Conservation (phyloP, 306 rosid species). For the Crotalaria pallida region DNA sequence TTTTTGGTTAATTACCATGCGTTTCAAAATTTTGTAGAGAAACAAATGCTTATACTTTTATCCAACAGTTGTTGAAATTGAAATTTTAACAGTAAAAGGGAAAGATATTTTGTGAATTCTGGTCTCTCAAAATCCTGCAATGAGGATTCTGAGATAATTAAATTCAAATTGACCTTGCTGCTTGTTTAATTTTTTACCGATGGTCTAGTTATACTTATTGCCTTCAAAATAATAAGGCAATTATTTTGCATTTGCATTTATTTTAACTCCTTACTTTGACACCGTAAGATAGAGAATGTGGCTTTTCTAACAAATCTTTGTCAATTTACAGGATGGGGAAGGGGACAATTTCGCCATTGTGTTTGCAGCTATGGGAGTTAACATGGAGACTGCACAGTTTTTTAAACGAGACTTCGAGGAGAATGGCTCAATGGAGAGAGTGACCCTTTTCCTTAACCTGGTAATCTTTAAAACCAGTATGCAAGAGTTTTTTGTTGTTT, state of each 20-base stretch:
- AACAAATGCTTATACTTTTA: too few relatives aligned
- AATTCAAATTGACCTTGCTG: background rate
- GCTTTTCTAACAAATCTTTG: background rate
- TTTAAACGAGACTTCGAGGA: conserved; percentile 99
- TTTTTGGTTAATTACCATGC: background rate
- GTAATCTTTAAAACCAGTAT: conserved; percentile 35
- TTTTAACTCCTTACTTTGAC: background rate
- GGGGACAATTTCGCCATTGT: conserved; percentile 99
- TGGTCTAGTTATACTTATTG: background rate
- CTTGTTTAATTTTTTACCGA: background rate
- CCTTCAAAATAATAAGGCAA: background rate
- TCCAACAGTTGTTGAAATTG: background rate
- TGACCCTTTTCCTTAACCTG: conserved; percentile 95
- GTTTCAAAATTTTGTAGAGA: background rate
- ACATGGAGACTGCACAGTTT: conserved; percentile 99
- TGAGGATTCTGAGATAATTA: background rate
- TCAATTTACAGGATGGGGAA: conserved; percentile 53
- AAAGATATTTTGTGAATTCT: background rate
- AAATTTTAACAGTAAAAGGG: background rate
- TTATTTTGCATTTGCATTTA: background rate
- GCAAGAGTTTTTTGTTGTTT: background rate
- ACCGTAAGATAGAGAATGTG: conserved; percentile 1
- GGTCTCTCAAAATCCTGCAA: background rate
- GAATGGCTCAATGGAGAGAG: conserved; percentile 99
- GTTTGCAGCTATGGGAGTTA: conserved; percentile 99